These are phyloP conservation scores for Taiozyma sp. DNA, from an alignment of 1,139 yeast species.

Conservation along the genomic window DNA sequence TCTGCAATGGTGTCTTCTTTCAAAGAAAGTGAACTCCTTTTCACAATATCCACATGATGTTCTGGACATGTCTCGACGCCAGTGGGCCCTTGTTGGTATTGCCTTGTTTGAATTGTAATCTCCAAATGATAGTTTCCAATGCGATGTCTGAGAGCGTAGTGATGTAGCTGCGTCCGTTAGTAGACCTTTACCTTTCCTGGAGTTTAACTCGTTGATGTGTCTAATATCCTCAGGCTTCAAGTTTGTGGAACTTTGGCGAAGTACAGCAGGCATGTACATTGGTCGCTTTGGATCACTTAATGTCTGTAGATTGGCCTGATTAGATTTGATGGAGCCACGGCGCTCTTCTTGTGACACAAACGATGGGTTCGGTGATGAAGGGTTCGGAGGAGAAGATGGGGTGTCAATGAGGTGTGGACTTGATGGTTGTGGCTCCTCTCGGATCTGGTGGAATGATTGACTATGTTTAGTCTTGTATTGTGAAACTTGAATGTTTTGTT, in stretches of 20 bases:
- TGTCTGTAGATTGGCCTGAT: conserved; percentile 36
- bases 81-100: conserved; percentile 60
- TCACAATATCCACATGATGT: conserved; percentile 68
- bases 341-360: background rate
- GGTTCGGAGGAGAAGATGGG: background rate
- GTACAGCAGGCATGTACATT: conserved; percentile 84
- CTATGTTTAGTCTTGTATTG: background rate
- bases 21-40: conserved; percentile 64
- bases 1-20: conserved; percentile 90
- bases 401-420: background rate
- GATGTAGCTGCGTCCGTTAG: conserved; percentile 20
- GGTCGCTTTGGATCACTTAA: conserved; percentile 77
- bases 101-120: background rate
- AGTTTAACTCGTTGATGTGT: conserved; percentile 22
- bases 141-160: conserved; percentile 21
- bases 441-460: background rate
- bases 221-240: conserved; percentile 31
- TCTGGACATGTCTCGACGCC: conserved; percentile 72
- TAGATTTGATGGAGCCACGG: conserved; percentile 1
- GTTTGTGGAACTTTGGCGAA: conserved; percentile 51
- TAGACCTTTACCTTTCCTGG: conserved; percentile 14
- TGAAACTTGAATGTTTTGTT: conserved; percentile 2
- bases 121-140: conserved; percentile 21
- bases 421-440: background rate
- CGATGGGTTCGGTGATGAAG: background rate